phyloP scores from a whole-genome alignment of 2,329 filamentous ascomycete genomes.

The Malbranchea cinnamomea region DNA sequence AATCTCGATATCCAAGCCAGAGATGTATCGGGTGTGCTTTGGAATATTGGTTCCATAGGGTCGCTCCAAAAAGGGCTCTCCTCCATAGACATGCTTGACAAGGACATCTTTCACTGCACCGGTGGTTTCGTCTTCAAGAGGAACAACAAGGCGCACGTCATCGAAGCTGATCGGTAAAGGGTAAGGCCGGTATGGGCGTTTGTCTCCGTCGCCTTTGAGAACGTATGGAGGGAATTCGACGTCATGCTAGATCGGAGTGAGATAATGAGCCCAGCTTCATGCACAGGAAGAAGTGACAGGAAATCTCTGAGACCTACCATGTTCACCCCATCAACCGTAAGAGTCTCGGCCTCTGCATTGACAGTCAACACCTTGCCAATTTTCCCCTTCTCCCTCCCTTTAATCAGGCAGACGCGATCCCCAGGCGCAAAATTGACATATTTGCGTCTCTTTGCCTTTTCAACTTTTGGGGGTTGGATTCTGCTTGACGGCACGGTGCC shows the following conservation, averaged over 20 bases:
- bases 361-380: slow-evolving; percentile 58
- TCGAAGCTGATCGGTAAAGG: slow-evolving; percentile 50
- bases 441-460: slow-evolving; percentile 23
- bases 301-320: slow-evolving; percentile 39
- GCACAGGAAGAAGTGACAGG: not conserved
- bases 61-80: slow-evolving; percentile 36
- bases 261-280: too few species aligned
- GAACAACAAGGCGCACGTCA: slow-evolving; percentile 67
- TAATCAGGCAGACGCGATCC: slow-evolving; percentile 70
- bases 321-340: slow-evolving; percentile 48
- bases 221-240: slow-evolving; percentile 25
- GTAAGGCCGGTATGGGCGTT: slow-evolving; percentile 31
- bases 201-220: slow-evolving; percentile 21
- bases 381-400: slow-evolving; percentile 66
- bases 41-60: slow-evolving; percentile 29
- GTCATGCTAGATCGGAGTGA: slow-evolving; percentile 21
- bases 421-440: slow-evolving; percentile 49
- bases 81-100: slow-evolving; percentile 53
- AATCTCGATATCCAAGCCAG: slow-evolving; percentile 56
- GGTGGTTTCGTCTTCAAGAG: slow-evolving; percentile 51
- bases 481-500: slow-evolving; percentile 37
- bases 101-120: slow-evolving; percentile 57
- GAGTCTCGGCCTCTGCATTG: slow-evolving; percentile 37
- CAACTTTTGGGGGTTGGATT: slow-evolving; percentile 25
- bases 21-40: slow-evolving; percentile 40